phyloP scores from a whole-genome alignment of 371 early-diverging fungal genomes.

The Cokeromyces recurvatus region DNA sequence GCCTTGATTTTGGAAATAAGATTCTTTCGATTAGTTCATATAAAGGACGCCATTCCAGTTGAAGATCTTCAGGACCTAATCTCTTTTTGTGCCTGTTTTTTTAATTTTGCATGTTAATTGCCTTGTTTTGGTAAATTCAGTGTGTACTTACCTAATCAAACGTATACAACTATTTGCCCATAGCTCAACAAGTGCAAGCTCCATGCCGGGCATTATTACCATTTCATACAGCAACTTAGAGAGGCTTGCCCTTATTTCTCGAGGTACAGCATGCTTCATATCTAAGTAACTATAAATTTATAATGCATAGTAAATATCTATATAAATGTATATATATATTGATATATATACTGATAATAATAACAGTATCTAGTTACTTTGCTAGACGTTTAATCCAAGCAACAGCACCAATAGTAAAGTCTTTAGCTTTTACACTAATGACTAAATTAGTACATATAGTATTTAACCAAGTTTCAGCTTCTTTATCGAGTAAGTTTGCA shows the following conservation, averaged over 20 bases:
- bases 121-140: too few relatives aligned
- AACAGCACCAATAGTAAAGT: slow-evolving; percentile 55
- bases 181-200: slow-evolving; percentile 51
- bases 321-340: too few relatives aligned
- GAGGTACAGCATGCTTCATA: slow-evolving; percentile 59
- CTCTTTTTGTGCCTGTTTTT: slow-evolving; percentile 37
- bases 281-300: slow-evolving; percentile 64
- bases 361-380: slow-evolving; percentile 30
- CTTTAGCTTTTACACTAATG: slow-evolving; percentile 48
- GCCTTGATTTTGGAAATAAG: slow-evolving; percentile 61
- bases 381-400: slow-evolving; percentile 56
- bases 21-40: slow-evolving; percentile 54
- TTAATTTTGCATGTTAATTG: too few relatives aligned
- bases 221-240: slow-evolving; percentile 57
- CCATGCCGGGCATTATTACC: slow-evolving; percentile 58
- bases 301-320: too few relatives aligned
- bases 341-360: too few relatives aligned
- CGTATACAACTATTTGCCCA: slow-evolving; percentile 51
- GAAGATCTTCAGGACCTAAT: slow-evolving; percentile 51
- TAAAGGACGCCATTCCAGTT: slow-evolving; percentile 73
- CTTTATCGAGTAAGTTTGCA: slow-evolving; percentile 42
- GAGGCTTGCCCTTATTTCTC: slow-evolving; percentile 53
- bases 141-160: slow-evolving; percentile 64
- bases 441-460: slow-evolving; percentile 51
- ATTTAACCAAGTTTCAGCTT: slow-evolving; percentile 52